Evolutionary conservation across 139 green algal species (phyloP), one percentile per base, ranked within the genome.

Genomic region (Chlamydomonas sphaeroides): DNA sequence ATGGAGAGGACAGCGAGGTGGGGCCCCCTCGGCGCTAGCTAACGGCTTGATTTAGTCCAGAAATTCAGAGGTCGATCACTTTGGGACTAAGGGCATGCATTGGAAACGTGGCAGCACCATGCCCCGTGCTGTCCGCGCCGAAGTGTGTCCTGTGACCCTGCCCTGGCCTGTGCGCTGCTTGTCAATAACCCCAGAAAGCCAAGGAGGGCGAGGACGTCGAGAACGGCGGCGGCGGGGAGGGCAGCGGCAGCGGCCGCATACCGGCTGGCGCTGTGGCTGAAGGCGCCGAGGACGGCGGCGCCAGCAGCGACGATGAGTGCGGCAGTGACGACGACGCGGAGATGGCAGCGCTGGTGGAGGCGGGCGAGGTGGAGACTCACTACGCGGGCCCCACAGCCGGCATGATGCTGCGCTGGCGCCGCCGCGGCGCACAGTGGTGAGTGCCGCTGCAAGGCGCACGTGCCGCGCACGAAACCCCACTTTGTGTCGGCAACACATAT

Each of bases 1-100:
- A 84, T 10, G 78, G 63, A 5, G 78, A 83, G 62, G 85, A 86
- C 63, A 70, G 48, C 49, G 85, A 89, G 78, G 85, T 69, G 42
- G 6, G 68, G 41, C 6, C 14, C 23, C n/a, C n/a, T n/a, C n/a
- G n/a, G n/a, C n/a, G n/a, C n/a, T n/a, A n/a, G n/a, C n/a, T n/a
- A n/a, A n/a, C n/a, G n/a, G n/a, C n/a, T n/a, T n/a, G n/a, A n/a
- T n/a, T n/a, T n/a, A n/a, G n/a, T n/a, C n/a, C n/a, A n/a, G n/a
- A n/a, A n/a, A n/a, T n/a, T n/a, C n/a, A n/a, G n/a, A n/a, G n/a
- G n/a, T n/a, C n/a, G n/a, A n/a, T n/a, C n/a, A n/a, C n/a, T n/a
- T n/a, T n/a, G n/a, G n/a, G n/a, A n/a, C n/a, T n/a, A n/a, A n/a
- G n/a, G n/a, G n/a, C n/a, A n/a, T n/a, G n/a, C n/a, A n/a, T n/a